phyloP scores from a whole-genome alignment of 139 green algal genomes.

The Tetradesmus lagerheimii region DNA sequence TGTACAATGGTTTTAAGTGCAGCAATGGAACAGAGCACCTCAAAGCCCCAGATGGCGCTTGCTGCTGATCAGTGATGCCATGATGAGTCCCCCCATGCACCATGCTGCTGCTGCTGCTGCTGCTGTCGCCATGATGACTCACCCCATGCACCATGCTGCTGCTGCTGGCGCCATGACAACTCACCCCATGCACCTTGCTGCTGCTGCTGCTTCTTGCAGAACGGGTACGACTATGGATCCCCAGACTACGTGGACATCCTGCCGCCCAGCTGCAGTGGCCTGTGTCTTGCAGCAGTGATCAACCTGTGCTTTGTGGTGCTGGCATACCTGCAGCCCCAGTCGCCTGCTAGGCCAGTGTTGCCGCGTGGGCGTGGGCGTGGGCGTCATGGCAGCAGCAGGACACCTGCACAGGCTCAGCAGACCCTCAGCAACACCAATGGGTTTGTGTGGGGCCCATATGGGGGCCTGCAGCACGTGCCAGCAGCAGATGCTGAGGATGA shows the following conservation, averaged over 20 bases:
- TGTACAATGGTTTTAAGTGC: not conserved
- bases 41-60: too few species aligned
- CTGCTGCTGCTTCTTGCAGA: not conserved
- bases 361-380: not conserved
- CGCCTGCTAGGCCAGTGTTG: not conserved
- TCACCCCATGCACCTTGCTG: not conserved
- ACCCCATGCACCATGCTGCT: too few species aligned
- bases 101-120: too few species aligned
- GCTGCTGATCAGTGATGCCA: too few species aligned
- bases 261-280: not conserved
- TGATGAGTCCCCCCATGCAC: too few species aligned
- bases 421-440: not conserved
- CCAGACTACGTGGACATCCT: not conserved
- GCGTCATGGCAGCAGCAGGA: not conserved
- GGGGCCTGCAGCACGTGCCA: slow-evolving; percentile 1
- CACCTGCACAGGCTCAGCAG: not conserved
- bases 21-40: not conserved
- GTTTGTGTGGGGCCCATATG: slow-evolving; percentile 3
- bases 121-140: too few species aligned
- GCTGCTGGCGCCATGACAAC: too few species aligned
- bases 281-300: not conserved
- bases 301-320: not conserved
- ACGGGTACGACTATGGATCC: not conserved
- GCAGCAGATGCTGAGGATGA: not conserved
- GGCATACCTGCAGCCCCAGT: not conserved